Base-by-base conservation (phyloP, 768 basidiomycete genomes). In the Mycena polygramma region DNA sequence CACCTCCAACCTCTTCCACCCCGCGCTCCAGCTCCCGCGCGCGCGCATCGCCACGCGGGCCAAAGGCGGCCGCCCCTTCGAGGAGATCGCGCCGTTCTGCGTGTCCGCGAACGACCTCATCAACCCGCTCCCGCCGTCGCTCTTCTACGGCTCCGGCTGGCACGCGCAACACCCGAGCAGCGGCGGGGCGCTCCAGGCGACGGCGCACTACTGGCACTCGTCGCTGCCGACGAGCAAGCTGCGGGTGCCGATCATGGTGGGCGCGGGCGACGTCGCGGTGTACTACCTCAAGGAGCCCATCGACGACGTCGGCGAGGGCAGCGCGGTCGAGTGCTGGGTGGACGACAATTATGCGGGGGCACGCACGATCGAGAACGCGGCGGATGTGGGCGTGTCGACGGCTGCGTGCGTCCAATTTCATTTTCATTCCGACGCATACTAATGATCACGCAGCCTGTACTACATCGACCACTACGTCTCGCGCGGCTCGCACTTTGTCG, bases 81-180 rank as follows among this genome's bases (percentile, higher is more conserved):
- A 94, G 78, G 98, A 99, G 80, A 89, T 97, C 59, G 87, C 90
- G 46, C 98, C 97, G 9, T 96, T 87, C 83, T 99, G 98, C 80
- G 96, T 95, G 0, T 92, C 92, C 24, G 98, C 98, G n/a, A 97
- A 98, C 80, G 97, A 99, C 79, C 86, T 99, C 60, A 95, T 99
- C 80, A 98, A 99, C 82, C 98, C 98, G 1, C 86, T 99, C 0
- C 97, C 97, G n/a, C 90, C 92, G 0, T 94, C 94, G 37, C 82
- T 98, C 74, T 99, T 99, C 83, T 94, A 92, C 70, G 98, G 96
- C 37, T 92, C 92, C 0, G 98, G 98, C 8, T 99, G 97, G 97
- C 85, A 87, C 69, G 88, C 89, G 0, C 88, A 87, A 76, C 94
- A 96, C 79, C 95, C 93, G 0, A 79, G 87, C 2, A 75, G 80